Conservation (phyloP, 1,284 basidiomycete species). For the Cryptococcus jaspeensis region DNA sequence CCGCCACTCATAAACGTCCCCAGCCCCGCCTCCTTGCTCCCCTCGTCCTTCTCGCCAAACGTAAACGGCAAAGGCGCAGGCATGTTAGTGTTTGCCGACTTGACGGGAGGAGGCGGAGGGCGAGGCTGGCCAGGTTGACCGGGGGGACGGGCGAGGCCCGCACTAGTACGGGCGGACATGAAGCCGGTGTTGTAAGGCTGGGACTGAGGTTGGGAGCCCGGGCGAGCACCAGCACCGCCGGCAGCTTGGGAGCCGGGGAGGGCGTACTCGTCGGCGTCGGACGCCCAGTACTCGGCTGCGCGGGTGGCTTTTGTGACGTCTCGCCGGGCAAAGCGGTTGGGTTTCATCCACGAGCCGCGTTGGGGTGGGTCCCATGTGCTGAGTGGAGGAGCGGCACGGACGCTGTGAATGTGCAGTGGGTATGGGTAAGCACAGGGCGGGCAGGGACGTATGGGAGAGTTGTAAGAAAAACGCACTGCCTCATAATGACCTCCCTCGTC, state of each 20-base stretch:
- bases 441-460: background rate
- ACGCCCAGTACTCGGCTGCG: constrained; percentile 48
- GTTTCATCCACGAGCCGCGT: constrained; percentile 21
- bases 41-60: constrained; percentile 24
- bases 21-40: constrained; percentile 21
- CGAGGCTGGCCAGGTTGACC: constrained; percentile 10
- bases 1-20: constrained; percentile 31
- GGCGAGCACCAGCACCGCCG: background rate
- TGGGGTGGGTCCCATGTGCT: constrained; percentile 46
- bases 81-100: constrained; percentile 35
- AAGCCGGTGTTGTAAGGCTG: constrained; percentile 18
- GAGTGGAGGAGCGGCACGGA: constrained; percentile 42
- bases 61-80: constrained; percentile 43
- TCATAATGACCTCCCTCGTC: constrained; percentile 41
- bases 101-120: constrained; percentile 30
- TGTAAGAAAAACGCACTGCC: constrained; percentile 31
- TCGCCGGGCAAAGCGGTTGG: constrained; percentile 39
- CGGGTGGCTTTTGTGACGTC: constrained; percentile 43
- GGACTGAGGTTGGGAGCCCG: constrained; percentile 7
- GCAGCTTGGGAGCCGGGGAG: constrained; percentile 23
- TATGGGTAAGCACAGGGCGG: background rate
- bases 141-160: constrained; percentile 5
- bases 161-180: constrained; percentile 13
- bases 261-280: constrained; percentile 46
- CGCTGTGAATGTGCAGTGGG: constrained; percentile 13